phyloP scores from a whole-genome alignment of 768 basidiomycete genomes.

The Erythrobasidium yunnanense region DNA sequence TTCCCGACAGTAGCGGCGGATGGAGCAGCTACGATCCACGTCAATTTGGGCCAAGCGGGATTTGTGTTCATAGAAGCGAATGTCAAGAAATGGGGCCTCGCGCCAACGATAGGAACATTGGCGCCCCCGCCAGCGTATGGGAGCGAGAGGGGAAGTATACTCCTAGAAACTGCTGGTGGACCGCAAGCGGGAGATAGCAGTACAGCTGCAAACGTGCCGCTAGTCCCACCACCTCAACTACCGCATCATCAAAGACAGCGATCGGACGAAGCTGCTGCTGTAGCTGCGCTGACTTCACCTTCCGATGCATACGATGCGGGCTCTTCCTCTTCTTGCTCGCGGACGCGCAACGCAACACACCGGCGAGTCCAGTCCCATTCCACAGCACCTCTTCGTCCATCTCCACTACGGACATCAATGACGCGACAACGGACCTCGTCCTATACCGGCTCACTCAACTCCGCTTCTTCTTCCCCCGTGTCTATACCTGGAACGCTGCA shows the following conservation, averaged over 20 bases:
- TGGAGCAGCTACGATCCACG: slow-evolving; percentile 89
- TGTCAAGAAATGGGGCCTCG: slow-evolving; percentile 98
- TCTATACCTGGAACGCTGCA: slow-evolving; percentile 42
- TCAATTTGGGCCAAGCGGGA: slow-evolving; percentile 93
- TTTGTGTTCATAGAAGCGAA: slow-evolving; percentile 99
- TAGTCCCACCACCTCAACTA: background rate
- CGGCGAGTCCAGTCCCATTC: slow-evolving; percentile 4
- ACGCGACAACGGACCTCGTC: slow-evolving; percentile 45
- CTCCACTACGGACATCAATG: slow-evolving; percentile 50
- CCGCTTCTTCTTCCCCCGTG: slow-evolving; percentile 45
- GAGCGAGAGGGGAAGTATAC: slow-evolving; percentile 87
- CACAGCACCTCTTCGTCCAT: slow-evolving; percentile 48
- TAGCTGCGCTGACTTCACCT: slow-evolving; percentile 6
- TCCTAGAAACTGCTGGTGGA: slow-evolving; percentile 74
- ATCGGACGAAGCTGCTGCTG: slow-evolving; percentile 18
- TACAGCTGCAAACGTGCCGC: slow-evolving; percentile 4
- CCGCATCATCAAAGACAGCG: slow-evolving; percentile 13
- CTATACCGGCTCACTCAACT: slow-evolving; percentile 34
- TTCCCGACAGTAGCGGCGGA: slow-evolving; percentile 96
- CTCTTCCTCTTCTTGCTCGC: background rate
- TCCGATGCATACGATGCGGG: slow-evolving; percentile 4
- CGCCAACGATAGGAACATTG: slow-evolving; percentile 90
- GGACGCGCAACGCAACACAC: background rate
- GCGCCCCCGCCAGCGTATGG: slow-evolving; percentile 98
- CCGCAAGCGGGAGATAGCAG: slow-evolving; percentile 33